Evolutionary conservation across 495 filamentous ascomycete genomes (phyloP), one percentile per base, ranked within the genome.

Genomic region (Aspergillus sclerotiicarbonarius): DNA sequence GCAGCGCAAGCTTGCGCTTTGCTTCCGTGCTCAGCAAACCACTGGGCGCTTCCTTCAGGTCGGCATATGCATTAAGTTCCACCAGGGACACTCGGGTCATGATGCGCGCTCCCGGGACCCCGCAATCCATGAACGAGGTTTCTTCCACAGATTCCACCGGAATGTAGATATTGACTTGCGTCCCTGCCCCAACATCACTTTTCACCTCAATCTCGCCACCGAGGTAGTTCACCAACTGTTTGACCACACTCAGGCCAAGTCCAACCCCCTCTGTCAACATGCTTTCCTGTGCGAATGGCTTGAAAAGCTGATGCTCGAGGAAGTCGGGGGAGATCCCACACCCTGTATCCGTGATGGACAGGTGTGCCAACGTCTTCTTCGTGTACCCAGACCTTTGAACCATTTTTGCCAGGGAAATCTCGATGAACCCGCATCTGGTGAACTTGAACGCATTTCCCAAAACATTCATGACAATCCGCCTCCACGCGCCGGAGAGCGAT

Each of bases 381-480:
- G 60, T 12, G 5, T 66, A 33, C n/a, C 21, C 49, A 16, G 54
- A 44, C 55, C 66, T 20, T n/a, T 66, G 44, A 59, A 56, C 58
- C 46, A 49, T 29, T 67, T 67, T 44, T 68, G 75, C 51, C 21
- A 88, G 68, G 0, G 68, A 74, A 12, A 89, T 71, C 47, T 81
- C 76, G 44, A 90, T 83, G 58, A 75, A 82, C 6, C 89, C 88
- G 0, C 71, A 62, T 18, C 64, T 62, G 6, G 84, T 89, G 60
- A 86, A 90, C 59, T 92, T 92, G 46, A 90, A 71, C 0, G 88
- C 81, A 63, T 92, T 92, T 12, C 88, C 85, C 37, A 88, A 79
- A 1, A 91, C 64, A 62, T 92, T 90, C 83, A 90, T 86, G 25
- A 91, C 76, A 13, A 90, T 76, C 21, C 88, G 73, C 20, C 84